Evolutionary conservation across 2,329 filamentous ascomycete species (phyloP), one percentile per base, ranked within the genome.

Genomic region (Phialocephala sp.): DNA sequence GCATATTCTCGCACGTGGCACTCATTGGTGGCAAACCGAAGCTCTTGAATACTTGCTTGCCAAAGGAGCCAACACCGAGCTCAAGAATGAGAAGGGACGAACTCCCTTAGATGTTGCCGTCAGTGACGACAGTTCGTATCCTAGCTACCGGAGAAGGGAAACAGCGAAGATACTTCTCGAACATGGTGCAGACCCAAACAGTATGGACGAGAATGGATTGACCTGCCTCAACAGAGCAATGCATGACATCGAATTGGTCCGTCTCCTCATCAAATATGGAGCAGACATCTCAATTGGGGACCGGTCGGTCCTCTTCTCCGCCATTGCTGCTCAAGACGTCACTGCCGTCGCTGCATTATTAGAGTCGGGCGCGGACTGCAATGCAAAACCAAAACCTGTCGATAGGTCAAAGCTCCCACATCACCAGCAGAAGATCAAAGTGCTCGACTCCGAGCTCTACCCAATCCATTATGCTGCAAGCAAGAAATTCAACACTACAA

Each of bases 251-350:
- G 39, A 57, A 22, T 64, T 70, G 6, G 66, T 68, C 1, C 59
- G 69, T 32, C 65, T 72, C 20, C 67, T 70, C 35, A 63, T 73
- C 22, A 54, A 35, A 60, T 66, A 66, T 70, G 71, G 72, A 27
- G 68, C 55, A 45, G 60, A 68, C 66, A 63, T 65, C 24, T 66
- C 39, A 11, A 8, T 64, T 8, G 66, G 66, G 22, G 39, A 54
- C 4, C 50, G 62, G 6, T 55, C 64, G 12, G 50, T 63, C 6
- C 52, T 69, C 4, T 60, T 64, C 24, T 63, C 67, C 12, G 64
- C 62, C 18, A 67, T 69, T n/a, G 20, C 45, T 32, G 36, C 22
- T 18, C 62, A 62, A 18, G 50, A 69, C 39, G 32, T 67, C n/a
- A 22, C 32, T 11, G 55, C 52, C 3, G 52, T 67, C 0, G 27